A percentile compares a stretch with the other conserved stretches of the same genome.
Conservation (phyloP, 768 basidiomycete species). For the Psilocybe cyanescens region DNA sequence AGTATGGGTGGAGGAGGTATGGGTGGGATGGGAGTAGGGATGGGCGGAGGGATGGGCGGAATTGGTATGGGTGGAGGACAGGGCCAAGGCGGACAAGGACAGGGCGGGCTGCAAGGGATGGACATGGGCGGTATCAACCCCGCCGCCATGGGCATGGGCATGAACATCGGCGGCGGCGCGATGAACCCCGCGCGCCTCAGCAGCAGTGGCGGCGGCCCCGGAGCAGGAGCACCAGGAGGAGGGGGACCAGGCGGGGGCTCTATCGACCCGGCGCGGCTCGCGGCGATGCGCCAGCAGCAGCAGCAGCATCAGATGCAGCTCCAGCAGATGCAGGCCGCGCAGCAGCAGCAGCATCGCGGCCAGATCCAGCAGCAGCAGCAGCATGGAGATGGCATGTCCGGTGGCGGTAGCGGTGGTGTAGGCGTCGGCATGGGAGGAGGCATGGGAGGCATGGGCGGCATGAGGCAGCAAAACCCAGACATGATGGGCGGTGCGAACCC, state of each 20-base stretch:
- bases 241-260: neutral
- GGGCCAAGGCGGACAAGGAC: neutral
- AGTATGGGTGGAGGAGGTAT: neutral
- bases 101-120: slow-evolving; percentile 2
- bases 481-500: neutral
- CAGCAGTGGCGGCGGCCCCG: slow-evolving; percentile 10
- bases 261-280: neutral
- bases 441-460: neutral
- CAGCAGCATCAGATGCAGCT: slow-evolving; percentile 7
- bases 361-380: neutral
- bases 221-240: slow-evolving; percentile 1
- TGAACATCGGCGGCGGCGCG: slow-evolving; percentile 9
- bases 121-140: slow-evolving; percentile 11
- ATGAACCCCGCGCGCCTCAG: slow-evolving; percentile 4
- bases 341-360: slow-evolving; percentile 4
- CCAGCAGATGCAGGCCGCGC: slow-evolving; percentile 29
- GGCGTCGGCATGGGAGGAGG: neutral
- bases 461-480: neutral
- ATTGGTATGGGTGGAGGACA: no score
- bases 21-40: slow-evolving; percentile 6
- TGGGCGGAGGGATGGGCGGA: no score
- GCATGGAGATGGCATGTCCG: neutral
- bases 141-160: slow-evolving; percentile 11
- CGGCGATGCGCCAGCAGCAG: slow-evolving; percentile 2
- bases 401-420: neutral